Conservation (phyloP, 2,329 filamentous ascomycete species). For the Didymella pomorum region DNA sequence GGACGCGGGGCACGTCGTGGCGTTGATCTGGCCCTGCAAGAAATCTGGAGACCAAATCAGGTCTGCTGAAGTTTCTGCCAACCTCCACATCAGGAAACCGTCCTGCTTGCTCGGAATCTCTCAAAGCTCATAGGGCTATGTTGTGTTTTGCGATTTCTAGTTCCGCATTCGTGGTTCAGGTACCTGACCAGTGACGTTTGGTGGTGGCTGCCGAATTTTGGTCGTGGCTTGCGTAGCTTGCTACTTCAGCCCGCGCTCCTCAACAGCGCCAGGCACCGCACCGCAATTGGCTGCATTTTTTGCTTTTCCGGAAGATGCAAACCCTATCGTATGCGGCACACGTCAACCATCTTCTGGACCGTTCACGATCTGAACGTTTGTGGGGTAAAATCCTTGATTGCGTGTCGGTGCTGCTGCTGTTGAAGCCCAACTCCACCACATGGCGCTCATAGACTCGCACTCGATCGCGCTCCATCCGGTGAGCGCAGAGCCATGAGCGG, state of each 20-base stretch:
- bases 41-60: background rate
- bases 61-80: background rate
- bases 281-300: slow-evolving; percentile 9
- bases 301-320: background rate
- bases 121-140: slow-evolving; percentile 1
- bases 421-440: slow-evolving; percentile 6
- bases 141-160: background rate
- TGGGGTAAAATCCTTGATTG: slow-evolving; percentile 3
- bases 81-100: background rate
- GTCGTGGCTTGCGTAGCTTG: slow-evolving; percentile 15
- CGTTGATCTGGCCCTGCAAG: background rate
- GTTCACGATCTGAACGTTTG: slow-evolving; percentile 7
- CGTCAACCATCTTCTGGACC: slow-evolving; percentile 7
- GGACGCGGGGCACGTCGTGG: background rate
- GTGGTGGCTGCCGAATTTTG: slow-evolving; percentile 2
- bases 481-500: background rate
- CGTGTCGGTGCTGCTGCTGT: slow-evolving; percentile 7
- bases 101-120: background rate
- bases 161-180: background rate
- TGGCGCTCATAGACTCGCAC: background rate
- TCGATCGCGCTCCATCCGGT: background rate
- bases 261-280: slow-evolving; percentile 18
- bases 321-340: background rate
- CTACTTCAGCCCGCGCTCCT: slow-evolving; percentile 6
- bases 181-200: slow-evolving; percentile 8